Conservation (phyloP, 768 basidiomycete genomes). For the Calocybe cyanea region DNA sequence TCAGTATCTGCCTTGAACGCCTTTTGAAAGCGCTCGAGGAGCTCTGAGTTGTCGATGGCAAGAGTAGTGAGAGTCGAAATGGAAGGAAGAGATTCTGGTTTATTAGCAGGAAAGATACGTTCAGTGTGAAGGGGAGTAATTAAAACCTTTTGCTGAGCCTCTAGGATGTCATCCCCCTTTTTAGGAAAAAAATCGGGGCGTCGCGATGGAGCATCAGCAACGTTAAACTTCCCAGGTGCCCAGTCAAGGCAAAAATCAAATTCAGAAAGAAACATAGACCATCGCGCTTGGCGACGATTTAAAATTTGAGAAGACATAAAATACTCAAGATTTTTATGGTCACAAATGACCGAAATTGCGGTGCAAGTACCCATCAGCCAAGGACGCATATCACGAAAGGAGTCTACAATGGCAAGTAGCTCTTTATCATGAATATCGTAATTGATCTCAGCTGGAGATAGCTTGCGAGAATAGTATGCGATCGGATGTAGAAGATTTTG, state of each 20-base stretch:
- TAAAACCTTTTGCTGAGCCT: slow-evolving; percentile 23
- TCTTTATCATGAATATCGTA: slow-evolving; percentile 52
- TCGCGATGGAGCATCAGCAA: slow-evolving; percentile 28
- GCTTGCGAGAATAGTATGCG: slow-evolving; percentile 29
- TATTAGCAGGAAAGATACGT: slow-evolving; percentile 17
- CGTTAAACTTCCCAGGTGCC: slow-evolving; percentile 24
- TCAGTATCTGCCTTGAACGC: slow-evolving; percentile 9
- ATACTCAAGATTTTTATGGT: slow-evolving; percentile 42
- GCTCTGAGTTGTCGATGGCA: slow-evolving; percentile 24
- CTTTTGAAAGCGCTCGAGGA: slow-evolving; percentile 20
- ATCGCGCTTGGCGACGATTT: slow-evolving; percentile 41
- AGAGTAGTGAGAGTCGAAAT: slow-evolving; percentile 17
- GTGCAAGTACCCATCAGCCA: slow-evolving; percentile 25
- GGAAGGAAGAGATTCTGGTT: not conserved
- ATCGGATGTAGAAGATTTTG: slow-evolving; percentile 33
- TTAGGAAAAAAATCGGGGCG: slow-evolving; percentile 27
- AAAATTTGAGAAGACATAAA: slow-evolving; percentile 37
- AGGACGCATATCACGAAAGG: slow-evolving; percentile 30
- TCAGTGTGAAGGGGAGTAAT: slow-evolving; percentile 24
- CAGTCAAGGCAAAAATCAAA: slow-evolving; percentile 30
- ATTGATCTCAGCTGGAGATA: slow-evolving; percentile 38
- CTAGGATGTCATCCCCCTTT: slow-evolving; percentile 23
- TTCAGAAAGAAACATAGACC: too few relatives aligned
- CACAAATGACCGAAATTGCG: slow-evolving; percentile 21
- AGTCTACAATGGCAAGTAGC: slow-evolving; percentile 41